Base-by-base conservation (phyloP, 1,139 yeast species). In the Nakaseomyces delphensis region DNA sequence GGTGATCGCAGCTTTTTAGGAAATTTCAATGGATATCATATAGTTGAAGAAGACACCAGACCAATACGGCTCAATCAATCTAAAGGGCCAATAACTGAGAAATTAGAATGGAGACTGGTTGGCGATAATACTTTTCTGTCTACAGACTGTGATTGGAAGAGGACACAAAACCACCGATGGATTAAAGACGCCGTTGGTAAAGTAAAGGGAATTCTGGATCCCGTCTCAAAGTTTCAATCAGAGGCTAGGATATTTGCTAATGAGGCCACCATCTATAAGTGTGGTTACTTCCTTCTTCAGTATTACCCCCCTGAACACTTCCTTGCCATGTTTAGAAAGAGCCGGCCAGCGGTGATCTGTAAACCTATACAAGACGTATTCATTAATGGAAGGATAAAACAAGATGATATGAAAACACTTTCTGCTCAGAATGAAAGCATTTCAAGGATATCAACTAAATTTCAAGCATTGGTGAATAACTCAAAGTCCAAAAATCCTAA, bases 281-380 rank as follows among this genome's bases (percentile, higher is more conserved):
- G 68, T 40, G 50, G 53, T 9, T 65, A 50, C 44, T 68, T 71
- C 51, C 39, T 41, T 3, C 36, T 67, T 20, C 44, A 48, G 9
- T 77, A 62, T 51, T 70, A 64, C 48, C 79, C 78, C 9, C 66
- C 72, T 3, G 59, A 65, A 39, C 77, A 74, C 48, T 64, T 67
- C 27, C 37, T 73, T 4, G 67, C 72, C 0, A 48, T 63, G 21
- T 69, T 70, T 21, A 62, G 80, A n/a, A 75, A 74, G 48, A 66
- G 76, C 3, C 65, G 66, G 31, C 82, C 82, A 0, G 71, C 76
- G 0, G 36, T 75, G 2, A 48, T 58, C 16, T 51, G 62, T 3
- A 55, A 53, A 38, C 53, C 50, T 28, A 46, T 48, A 15, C 55
- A 63, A 10, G 54, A 55, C 25, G 54, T 55, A 4, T 39, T 55